phyloP scores from a whole-genome alignment of 371 early-diverging fungal species.

The Massospora cicadina region DNA sequence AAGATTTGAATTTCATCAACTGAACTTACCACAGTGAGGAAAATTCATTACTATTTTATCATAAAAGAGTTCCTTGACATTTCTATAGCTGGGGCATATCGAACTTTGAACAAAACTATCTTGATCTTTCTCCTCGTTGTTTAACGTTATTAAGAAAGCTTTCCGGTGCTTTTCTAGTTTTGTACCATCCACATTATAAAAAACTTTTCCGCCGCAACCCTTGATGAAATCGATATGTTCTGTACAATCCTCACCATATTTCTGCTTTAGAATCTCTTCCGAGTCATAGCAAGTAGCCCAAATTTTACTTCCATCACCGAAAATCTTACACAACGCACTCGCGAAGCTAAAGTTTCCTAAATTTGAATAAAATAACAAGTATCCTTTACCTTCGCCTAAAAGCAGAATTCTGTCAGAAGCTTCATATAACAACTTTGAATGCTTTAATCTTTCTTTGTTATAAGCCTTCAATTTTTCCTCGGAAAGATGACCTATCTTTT shows the following conservation, averaged over 20 bases:
- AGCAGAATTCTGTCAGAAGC: constrained; percentile 6
- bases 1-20: constrained; percentile 3
- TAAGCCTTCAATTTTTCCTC: not conserved
- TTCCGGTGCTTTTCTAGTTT: constrained; percentile 25
- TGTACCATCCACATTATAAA: constrained; percentile 71
- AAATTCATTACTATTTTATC: constrained; percentile 77
- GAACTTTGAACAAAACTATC: constrained; percentile 35
- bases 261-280: constrained; percentile 37
- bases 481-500: not conserved
- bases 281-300: constrained; percentile 65
- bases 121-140: constrained; percentile 19
- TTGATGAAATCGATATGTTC: constrained; percentile 40
- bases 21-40: constrained; percentile 61
- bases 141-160: not conserved
- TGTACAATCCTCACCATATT: constrained; percentile 53
- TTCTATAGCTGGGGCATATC: not conserved
- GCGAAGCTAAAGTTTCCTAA: constrained; percentile 70
- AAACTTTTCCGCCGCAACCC: constrained; percentile 37
- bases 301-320: constrained; percentile 30
- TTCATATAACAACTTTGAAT: constrained; percentile 5
- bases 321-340: constrained; percentile 32
- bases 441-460: constrained; percentile 1
- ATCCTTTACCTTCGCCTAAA: constrained; percentile 8
- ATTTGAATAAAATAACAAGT: not conserved
- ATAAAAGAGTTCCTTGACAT: not conserved